Conservation (phyloP, 176 grass and related monocot species). For the Avena sativa region DNA sequence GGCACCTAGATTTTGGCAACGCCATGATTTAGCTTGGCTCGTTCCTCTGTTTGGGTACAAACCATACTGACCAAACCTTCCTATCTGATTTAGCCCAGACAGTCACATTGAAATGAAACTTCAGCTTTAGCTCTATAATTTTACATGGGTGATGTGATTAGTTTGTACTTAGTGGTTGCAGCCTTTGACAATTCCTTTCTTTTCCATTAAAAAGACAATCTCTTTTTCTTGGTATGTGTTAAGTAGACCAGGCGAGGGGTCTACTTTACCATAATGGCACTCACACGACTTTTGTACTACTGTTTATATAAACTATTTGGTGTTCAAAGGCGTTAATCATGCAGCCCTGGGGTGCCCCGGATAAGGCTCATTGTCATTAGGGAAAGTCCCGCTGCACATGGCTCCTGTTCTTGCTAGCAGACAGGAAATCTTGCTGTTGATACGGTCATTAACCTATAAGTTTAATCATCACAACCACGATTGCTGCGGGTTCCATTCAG, state of each 20-base stretch:
- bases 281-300: slow-evolving; percentile 48
- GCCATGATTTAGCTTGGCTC: background rate
- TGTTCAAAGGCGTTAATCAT: slow-evolving; percentile 61
- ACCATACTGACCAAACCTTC: background rate
- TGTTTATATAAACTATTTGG: slow-evolving; percentile 45
- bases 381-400: slow-evolving; percentile 55
- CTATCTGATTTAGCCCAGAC: background rate
- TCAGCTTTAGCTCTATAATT: slow-evolving; percentile 22
- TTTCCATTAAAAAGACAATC: slow-evolving; percentile 40
- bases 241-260: slow-evolving; percentile 37
- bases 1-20: background rate
- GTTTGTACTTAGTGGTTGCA: slow-evolving; percentile 47
- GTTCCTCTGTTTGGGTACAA: background rate
- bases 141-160: slow-evolving; percentile 37
- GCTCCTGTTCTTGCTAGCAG: slow-evolving; percentile 57
- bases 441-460: slow-evolving; percentile 49
- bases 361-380: slow-evolving; percentile 53
- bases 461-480: slow-evolving; percentile 50
- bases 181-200: slow-evolving; percentile 48
- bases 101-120: slow-evolving; percentile 27
- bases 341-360: slow-evolving; percentile 49
- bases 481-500: slow-evolving; percentile 50
- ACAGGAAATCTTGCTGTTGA: slow-evolving; percentile 71
- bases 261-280: slow-evolving; percentile 62
- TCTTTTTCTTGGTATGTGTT: slow-evolving; percentile 51